phyloP scores from a whole-genome alignment of 495 filamentous ascomycete species.

The Podospora anserina region DNA sequence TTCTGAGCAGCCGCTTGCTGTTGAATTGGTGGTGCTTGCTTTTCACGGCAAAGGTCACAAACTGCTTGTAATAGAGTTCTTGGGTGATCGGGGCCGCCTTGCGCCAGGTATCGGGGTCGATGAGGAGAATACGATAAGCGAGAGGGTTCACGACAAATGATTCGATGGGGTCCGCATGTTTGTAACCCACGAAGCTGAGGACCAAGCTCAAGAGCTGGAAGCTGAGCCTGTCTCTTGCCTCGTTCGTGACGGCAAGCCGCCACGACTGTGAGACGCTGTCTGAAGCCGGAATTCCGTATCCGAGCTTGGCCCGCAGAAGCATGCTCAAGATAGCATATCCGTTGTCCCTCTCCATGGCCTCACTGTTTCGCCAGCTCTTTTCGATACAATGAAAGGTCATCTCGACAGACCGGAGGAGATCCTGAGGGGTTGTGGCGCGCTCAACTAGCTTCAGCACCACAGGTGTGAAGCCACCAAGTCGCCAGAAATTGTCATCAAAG shows the following conservation, averaged over 20 bases:
- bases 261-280: conserved; percentile 39
- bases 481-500: conserved; percentile 91
- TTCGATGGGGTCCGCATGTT: conserved; percentile 67
- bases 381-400: conserved; percentile 79
- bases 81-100: conserved; percentile 69
- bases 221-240: conserved; percentile 62
- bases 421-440: conserved; percentile 62
- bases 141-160: conserved; percentile 94
- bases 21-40: conserved; percentile 95
- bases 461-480: conserved; percentile 79
- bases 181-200: conserved; percentile 83
- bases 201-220: conserved; percentile 71
- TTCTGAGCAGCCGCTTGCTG: conserved; percentile 73
- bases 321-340: conserved; percentile 85
- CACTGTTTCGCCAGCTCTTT: conserved; percentile 93
- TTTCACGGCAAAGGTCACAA: conserved; percentile 71
- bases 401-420: conserved; percentile 71
- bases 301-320: conserved; percentile 73
- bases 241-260: conserved; percentile 39
- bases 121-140: conserved; percentile 84
- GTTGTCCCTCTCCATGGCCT: conserved; percentile 95
- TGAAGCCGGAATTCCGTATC: conserved; percentile 44
- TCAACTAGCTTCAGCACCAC: conserved; percentile 82
- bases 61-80: conserved; percentile 88
- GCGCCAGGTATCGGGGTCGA: conserved; percentile 91